Evolutionary conservation across 139 green algal genomes (phyloP), one percentile per base, ranked within the genome.

Genomic region (Tetradesmus obliquus): DNA sequence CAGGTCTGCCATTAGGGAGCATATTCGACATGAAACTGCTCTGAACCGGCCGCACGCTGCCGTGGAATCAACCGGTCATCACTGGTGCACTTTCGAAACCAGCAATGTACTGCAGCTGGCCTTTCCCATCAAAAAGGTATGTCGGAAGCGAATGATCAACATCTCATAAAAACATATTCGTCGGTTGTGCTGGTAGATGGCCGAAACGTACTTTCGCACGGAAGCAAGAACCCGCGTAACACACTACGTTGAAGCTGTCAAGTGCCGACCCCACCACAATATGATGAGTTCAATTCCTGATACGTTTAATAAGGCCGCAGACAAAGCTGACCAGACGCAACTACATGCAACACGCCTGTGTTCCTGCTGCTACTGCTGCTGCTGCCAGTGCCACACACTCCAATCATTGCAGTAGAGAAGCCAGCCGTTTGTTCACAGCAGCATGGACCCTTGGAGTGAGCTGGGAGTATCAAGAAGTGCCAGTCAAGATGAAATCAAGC

Each of bases 401-500:
- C 10, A 71, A 12, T 45, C 10, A 15, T 71, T 71, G 60, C 60
- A 10, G 2, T 20, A 71, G 60, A 7, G 8, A 71, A 71, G 3
- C 9, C 60, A 71, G 60, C 60, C 19, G 8, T 71, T 20, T 71
- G 2, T 20, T 4, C 60, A 71, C 32, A 84, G 79, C 79, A 84
- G 79, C 6, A 84, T 84, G 79, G 32, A 55, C 32, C 79, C 79
- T n/a, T 84, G 45, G 69, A 57, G 13, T 20, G 69, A 69, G 17
- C 51, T 90, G 45, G 86, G 86, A 5, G 20, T 90, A 5, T 22
- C 66, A n/a, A 58, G 20, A 20, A 58, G 86, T 10, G 86, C 86
- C 12, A 71, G 20, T 9, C 20, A 90, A 12, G 51, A 66, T 3
- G 58, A 79, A 10, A 90, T 90, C 2, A 90, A 90, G 86, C 69